Evolutionary conservation across 306 rosid genomes (phyloP), one percentile per base, ranked within the genome.

Genomic region (Cicer judaicum): DNA sequence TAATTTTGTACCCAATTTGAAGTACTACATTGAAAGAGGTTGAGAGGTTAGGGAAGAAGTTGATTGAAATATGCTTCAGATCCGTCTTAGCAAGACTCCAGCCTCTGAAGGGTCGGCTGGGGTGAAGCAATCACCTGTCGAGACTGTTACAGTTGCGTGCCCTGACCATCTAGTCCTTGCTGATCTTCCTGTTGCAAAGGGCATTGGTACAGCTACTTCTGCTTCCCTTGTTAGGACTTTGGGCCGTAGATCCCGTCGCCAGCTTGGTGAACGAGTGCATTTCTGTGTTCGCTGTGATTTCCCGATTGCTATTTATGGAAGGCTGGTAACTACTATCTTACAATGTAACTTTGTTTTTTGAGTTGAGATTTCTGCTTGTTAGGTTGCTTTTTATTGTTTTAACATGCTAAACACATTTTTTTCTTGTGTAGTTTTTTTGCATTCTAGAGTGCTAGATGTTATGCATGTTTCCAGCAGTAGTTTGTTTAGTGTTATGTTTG

Each of bases 131-230:
- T 59, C 87, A 14, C 89, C 91, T 6, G 86, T 75, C 18, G 99
- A 92, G 85, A 85, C 86, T 64, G 96, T 89, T 76, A 95, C 89
- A 1, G 98, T 92, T n/a, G 98, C 98, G 1, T 95, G 99, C 82
- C 98, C 99, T 14, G 98, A 95, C 76, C 99, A 95, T 83, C 89
- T 95, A 43, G 87, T 95, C 67, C 93, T 95, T 68, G 98, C 99
- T 63, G 93, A 95, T 82, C 99, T 95, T 70, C 92, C 98, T 40
- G 99, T 95, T 7, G 99, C 98, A 5, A 92, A 92, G 85, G 99
- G 98, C 59, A 95, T 92, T 49, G 99, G 99, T 46, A 85, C 88
- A 0, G 93, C 97, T 64, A 86, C 91, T 53, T 65, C 90, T 64
- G 83, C 88, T 79, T 86, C 97, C 1, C 81, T 79, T 55, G 88